Evolutionary conservation across 345 rosid species (phyloP).

Genomic region (Dipteronia dyeriana): DNA sequence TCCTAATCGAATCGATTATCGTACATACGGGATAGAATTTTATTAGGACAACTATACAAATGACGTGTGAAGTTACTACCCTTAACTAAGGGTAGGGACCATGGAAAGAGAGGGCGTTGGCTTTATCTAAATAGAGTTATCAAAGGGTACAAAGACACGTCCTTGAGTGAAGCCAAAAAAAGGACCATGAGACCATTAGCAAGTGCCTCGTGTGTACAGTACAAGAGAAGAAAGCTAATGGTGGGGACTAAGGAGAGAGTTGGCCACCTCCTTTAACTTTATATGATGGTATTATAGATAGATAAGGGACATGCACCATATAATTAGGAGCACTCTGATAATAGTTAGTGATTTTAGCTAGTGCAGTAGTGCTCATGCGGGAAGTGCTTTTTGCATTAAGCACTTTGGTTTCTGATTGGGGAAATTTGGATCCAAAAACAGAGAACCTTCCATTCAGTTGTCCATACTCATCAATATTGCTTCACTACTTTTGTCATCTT

Average conservation of each 20-base stretch:
- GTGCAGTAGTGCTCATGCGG: neutral
- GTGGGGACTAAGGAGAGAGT: slow-evolving; percentile 10
- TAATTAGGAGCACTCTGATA: too few relatives aligned
- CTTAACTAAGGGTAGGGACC: neutral
- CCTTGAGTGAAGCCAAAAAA: slow-evolving; percentile 13
- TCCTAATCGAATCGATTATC: too few relatives aligned
- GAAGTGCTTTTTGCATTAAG: neutral
- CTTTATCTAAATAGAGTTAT: neutral
- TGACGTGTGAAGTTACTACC: too few relatives aligned
- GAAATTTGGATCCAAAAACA: slow-evolving; percentile 12
- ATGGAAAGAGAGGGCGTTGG: neutral
- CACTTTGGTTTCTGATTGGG: slow-evolving; percentile 6
- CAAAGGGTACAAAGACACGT: slow-evolving; percentile 18
- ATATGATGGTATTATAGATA: neutral
- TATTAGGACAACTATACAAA: too few relatives aligned
- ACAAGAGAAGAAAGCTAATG: slow-evolving; percentile 13
- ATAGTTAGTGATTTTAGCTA: neutral
- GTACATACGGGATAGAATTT: too few relatives aligned
- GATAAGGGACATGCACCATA: too few relatives aligned
- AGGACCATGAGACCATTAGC: slow-evolving; percentile 8
- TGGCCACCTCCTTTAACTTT: neutral
- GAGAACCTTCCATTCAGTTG: neutral
- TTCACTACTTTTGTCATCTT: slow-evolving; percentile 3
- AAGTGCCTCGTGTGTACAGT: slow-evolving; percentile 16
- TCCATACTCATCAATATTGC: neutral